A percentile compares a stretch with the other conserved stretches of the same genome.
Evolutionary conservation across 306 rosid species (phyloP).

Genomic region (Prosopis cineraria): DNA sequence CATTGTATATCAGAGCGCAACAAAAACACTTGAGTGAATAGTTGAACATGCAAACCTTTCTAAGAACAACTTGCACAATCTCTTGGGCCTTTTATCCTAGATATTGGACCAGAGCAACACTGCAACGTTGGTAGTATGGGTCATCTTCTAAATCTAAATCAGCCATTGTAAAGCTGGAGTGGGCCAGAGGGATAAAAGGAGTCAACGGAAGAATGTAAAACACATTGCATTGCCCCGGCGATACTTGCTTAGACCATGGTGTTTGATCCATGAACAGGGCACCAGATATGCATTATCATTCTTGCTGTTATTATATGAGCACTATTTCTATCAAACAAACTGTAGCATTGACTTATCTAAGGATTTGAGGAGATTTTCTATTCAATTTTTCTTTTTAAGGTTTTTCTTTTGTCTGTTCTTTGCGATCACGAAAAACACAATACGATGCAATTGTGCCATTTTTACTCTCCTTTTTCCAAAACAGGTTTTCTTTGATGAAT

Average conservation of each 20-base stretch:
- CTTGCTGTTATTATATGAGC: not conserved
- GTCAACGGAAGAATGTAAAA: not conserved
- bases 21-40: not conserved
- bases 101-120: conserved; percentile 1
- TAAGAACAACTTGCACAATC: conserved; percentile 8
- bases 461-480: not conserved
- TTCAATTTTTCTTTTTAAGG: not conserved
- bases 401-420: not conserved
- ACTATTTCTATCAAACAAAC: not conserved
- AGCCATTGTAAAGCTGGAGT: not conserved
- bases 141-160: not conserved
- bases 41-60: conserved; percentile 14
- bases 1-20: conserved; percentile 25
- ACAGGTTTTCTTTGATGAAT: not conserved
- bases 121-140: not conserved
- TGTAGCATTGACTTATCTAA: not conserved
- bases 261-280: not conserved
- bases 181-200: not conserved
- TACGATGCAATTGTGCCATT: not conserved
- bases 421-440: not conserved
- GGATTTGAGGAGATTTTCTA: not conserved
- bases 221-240: not conserved
- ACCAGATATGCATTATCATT: not conserved
- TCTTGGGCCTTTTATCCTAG: not conserved
- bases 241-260: not conserved